These are phyloP conservation scores for Aquilaria malaccensis DNA, from an alignment of 345 rosid species.

Conservation along the genomic window DNA sequence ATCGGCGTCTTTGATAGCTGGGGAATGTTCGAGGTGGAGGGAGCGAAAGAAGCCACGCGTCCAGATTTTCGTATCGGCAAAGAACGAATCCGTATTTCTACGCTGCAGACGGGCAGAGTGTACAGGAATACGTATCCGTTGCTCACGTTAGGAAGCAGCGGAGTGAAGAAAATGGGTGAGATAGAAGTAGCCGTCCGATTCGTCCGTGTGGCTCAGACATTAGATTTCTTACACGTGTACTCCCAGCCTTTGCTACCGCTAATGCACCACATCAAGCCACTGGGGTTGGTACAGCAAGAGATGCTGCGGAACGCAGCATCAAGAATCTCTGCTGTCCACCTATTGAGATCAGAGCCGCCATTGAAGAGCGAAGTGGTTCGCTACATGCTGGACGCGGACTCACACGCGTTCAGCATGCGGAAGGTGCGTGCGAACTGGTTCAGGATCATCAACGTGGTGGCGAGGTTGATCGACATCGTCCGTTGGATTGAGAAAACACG, in stretches of 20 bases:
- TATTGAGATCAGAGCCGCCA: slow-evolving; percentile 81
- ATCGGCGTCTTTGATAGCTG: slow-evolving; percentile 76
- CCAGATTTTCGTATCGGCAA: slow-evolving; percentile 68
- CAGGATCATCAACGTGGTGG: slow-evolving; percentile 56
- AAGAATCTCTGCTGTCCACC: slow-evolving; percentile 49
- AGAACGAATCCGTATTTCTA: slow-evolving; percentile 66
- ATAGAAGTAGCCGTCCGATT: slow-evolving; percentile 70
- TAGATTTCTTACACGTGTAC: slow-evolving; percentile 85
- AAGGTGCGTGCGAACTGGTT: slow-evolving; percentile 77
- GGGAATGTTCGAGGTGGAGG: slow-evolving; percentile 39
- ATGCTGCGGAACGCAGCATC: slow-evolving; percentile 40
- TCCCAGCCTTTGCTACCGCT: slow-evolving; percentile 62
- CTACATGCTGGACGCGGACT: slow-evolving; percentile 69
- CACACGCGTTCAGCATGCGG: slow-evolving; percentile 69
- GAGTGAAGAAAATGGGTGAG: slow-evolving; percentile 70
- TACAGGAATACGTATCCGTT: slow-evolving; percentile 60
- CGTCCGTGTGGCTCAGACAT: slow-evolving; percentile 46
- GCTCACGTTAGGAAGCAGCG: slow-evolving; percentile 39
- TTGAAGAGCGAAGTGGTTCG: slow-evolving; percentile 52
- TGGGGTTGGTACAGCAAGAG: slow-evolving; percentile 48
- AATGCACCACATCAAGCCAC: slow-evolving; percentile 77
- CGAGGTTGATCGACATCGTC: slow-evolving; percentile 42
- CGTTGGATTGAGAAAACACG: slow-evolving; percentile 87
- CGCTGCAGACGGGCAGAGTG: slow-evolving; percentile 57
- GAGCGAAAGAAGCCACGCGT: slow-evolving; percentile 34